Base-by-base conservation (phyloP, 768 basidiomycete genomes). In the Pholiota conissans region DNA sequence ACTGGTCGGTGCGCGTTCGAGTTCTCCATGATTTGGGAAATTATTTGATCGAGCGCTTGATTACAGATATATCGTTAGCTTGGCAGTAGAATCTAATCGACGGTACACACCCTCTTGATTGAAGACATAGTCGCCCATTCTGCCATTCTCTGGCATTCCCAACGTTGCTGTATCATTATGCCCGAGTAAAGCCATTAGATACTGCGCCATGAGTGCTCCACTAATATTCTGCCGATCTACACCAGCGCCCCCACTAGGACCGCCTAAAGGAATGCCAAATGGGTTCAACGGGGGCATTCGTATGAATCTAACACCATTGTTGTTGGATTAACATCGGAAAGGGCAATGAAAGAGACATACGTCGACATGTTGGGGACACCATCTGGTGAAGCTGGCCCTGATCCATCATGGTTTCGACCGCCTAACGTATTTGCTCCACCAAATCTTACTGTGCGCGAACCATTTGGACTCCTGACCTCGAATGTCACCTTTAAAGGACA, bases 101-200 rank as follows among this genome's bases (percentile, higher is more conserved):
- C 39, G n/a, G 22, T 26, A 49, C 54, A 55, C 54, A 87, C 94
- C 91, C 81, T 93, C 91, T 72, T 96, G 91, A 61, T 86, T 91
- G 65, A 93, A 90, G 5, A 91, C 95, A 74, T 96, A 97, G 69
- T 97, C 95, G 3, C 95, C 95, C 82, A 87, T 83, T 65, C 84
- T 76, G 1, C 89, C 87, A 30, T 73, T 73, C 55, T 80, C 76
- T 3, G 80, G 75, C 58, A 72, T 63, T n/a, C 74, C 74, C 35
- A 85, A 73, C 37, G 84, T 49, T 53, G 81, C 66, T 10, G 79
- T 76, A 56, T 82, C 81, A 27, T 78, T 76, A 30, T 78, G 72
- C 28, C 78, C 79, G 40, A 91, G 75, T 57, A 91, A 69, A 2
- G 86, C 74, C 69, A 89, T 76, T 2, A 92, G 73, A 69, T 91